Evolutionary conservation across 1,284 basidiomycete genomes (phyloP).

Genomic region (Puccinia horiana): DNA sequence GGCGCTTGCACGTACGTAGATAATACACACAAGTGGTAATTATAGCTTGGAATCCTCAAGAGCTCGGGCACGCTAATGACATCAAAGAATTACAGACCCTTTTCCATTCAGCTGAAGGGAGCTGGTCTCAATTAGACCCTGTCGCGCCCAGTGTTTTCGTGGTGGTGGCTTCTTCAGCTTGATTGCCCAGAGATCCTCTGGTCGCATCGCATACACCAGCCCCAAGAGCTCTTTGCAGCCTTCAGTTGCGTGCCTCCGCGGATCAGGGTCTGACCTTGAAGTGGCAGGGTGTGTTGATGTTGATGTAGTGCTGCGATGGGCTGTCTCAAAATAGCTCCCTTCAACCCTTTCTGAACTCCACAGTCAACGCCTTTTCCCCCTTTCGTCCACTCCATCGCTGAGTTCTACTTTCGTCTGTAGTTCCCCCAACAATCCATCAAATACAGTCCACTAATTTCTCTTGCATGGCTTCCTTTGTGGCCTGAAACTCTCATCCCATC

Average conservation of each 20-base stretch:
- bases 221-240: slow-evolving; percentile 17
- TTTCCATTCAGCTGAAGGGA: slow-evolving; percentile 9
- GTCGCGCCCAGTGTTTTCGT: neutral
- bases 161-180: neutral
- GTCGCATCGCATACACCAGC: neutral
- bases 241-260: slow-evolving; percentile 31
- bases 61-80: slow-evolving; percentile 7
- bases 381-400: slow-evolving; percentile 5
- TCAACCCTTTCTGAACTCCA: neutral
- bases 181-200: neutral
- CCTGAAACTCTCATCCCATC: slow-evolving; percentile 18
- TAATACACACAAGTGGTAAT: neutral
- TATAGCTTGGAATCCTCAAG: neutral
- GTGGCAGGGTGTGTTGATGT: slow-evolving; percentile 5
- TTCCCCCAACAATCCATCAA: neutral
- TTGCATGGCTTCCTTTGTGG: slow-evolving; percentile 5
- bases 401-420: slow-evolving; percentile 13
- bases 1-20: slow-evolving; percentile 19
- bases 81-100: slow-evolving; percentile 36
- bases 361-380: neutral
- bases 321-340: slow-evolving; percentile 17
- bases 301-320: neutral
- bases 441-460: slow-evolving; percentile 9
- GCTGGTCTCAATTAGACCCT: slow-evolving; percentile 16
- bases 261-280: slow-evolving; percentile 31